Evolutionary conservation across 1,284 basidiomycete genomes (phyloP), one percentile per base, ranked within the genome.

Genomic region (Trametes pubescens): DNA sequence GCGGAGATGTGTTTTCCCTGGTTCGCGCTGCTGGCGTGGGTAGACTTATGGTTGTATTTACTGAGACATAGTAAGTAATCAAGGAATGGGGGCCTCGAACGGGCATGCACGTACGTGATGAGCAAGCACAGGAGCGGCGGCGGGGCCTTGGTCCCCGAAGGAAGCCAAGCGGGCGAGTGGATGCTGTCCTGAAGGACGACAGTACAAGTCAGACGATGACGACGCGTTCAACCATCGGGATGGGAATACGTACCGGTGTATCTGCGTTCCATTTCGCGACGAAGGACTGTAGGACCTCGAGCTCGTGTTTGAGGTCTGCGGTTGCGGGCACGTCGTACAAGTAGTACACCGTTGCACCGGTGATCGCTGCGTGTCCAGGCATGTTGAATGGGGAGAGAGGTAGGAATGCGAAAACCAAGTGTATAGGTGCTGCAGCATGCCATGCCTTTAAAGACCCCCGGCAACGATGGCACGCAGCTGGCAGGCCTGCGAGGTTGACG

Each of bases 1-100:
- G 51, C 51, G 18, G 51, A 52, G 21, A 52, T 52, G 51, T 52
- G 51, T 34, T 52, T 52, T 5, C 18, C 34, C 51, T 52, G 34
- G n/a, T 52, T 22, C 18, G 18, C 34, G 11, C 34, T 34, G 34
- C 35, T 52, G 32, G 29, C 34, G 51, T 52, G 46, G 4, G 46
- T 38, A 13, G 51, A 52, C 32, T 52, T 35, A 34, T 52, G 51
- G 21, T 52, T 37, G 34, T 38, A 21, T 32, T 32, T 21, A 9
- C 34, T 52, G 51, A 5, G 5, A 29, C n/a, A 18, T 1, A 11
- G 16, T 34, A 11, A 5, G 18, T 51, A 29, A 2, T 4, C 6
- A 2, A 1, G 21, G 29, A 32, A 3, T 8, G 29, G 29, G 29
- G 29, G 29, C 8, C 29, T 32, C 29, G 29, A 8, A 32, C 29